Evolutionary conservation across 208 protist genomes (phyloP).

Genomic region (Lotmaria passim): DNA sequence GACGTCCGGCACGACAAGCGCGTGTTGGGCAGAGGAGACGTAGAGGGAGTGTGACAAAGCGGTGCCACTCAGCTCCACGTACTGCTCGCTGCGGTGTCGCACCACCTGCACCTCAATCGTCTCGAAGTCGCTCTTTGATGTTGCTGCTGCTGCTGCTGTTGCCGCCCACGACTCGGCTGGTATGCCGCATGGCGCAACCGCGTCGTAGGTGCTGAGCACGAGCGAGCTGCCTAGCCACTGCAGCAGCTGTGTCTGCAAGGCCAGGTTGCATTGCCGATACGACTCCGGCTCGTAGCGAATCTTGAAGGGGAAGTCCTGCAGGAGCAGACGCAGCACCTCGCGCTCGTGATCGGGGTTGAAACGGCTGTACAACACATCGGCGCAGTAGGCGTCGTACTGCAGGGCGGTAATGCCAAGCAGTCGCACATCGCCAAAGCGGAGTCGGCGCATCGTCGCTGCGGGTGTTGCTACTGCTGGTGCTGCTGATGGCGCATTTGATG

Average conservation of each 20-base stretch:
- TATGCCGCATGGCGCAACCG: slow-evolving; percentile 7
- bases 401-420: slow-evolving; percentile 69
- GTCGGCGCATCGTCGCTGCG: slow-evolving; percentile 27
- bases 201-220: slow-evolving; percentile 63
- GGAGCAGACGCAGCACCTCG: slow-evolving; percentile 49
- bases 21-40: slow-evolving; percentile 45
- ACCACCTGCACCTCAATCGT: slow-evolving; percentile 66
- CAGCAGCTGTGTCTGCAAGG: slow-evolving; percentile 60
- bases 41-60: slow-evolving; percentile 68
- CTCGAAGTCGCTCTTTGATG: slow-evolving; percentile 31
- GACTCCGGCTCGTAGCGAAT: slow-evolving; percentile 63
- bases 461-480: background rate
- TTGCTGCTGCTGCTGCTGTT: background rate
- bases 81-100: slow-evolving; percentile 60
- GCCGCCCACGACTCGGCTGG: slow-evolving; percentile 17
- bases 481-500: too few relatives aligned
- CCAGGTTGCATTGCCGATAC: slow-evolving; percentile 45
- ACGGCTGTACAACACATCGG: slow-evolving; percentile 30
- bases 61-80: slow-evolving; percentile 32
- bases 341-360: slow-evolving; percentile 79
- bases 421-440: slow-evolving; percentile 77
- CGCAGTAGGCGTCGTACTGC: slow-evolving; percentile 48
- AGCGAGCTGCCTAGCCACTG: slow-evolving; percentile 81
- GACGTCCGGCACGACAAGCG: slow-evolving; percentile 52
- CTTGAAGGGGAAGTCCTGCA: slow-evolving; percentile 58